These are phyloP conservation scores for Beta corolliflora DNA, from an alignment of 179 eudicot genomes.

Conservation along the genomic window DNA sequence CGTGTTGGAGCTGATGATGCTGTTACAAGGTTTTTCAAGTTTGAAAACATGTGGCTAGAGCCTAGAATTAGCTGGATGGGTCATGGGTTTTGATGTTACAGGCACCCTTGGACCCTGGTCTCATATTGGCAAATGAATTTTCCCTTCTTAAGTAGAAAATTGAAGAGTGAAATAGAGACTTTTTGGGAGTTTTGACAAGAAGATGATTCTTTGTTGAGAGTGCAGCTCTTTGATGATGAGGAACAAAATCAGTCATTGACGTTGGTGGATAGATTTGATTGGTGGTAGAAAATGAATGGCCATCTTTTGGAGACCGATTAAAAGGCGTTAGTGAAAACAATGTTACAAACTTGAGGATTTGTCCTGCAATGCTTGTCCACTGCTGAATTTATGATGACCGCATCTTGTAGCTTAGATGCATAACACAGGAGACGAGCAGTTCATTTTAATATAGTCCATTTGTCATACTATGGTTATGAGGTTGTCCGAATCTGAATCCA, in stretches of 20 bases:
- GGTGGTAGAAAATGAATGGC: too few relatives aligned
- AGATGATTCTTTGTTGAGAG: not conserved
- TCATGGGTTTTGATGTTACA: not conserved
- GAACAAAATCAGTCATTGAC: not conserved
- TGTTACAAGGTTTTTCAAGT: not conserved
- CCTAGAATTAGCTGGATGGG: not conserved
- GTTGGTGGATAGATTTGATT: not conserved
- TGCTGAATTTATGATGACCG: too few relatives aligned
- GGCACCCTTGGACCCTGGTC: not conserved
- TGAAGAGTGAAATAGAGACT: not conserved
- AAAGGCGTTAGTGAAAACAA: not conserved
- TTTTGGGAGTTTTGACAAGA: not conserved
- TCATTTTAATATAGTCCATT: too few relatives aligned
- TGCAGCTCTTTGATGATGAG: not conserved
- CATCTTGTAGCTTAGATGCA: too few relatives aligned
- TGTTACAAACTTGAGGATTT: too few relatives aligned
- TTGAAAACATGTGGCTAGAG: not conserved
- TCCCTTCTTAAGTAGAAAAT: not conserved
- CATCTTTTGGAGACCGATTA: not conserved
- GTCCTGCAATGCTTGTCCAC: too few relatives aligned
- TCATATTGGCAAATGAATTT: not conserved
- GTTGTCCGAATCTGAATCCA: too few relatives aligned
- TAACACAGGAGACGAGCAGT: too few relatives aligned
- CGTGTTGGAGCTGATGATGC: not conserved
- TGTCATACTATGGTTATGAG: too few relatives aligned